Evolutionary conservation across 2,329 filamentous ascomycete genomes (phyloP), one percentile per base, ranked within the genome.

Genomic region (Diaporthe nobilis): DNA sequence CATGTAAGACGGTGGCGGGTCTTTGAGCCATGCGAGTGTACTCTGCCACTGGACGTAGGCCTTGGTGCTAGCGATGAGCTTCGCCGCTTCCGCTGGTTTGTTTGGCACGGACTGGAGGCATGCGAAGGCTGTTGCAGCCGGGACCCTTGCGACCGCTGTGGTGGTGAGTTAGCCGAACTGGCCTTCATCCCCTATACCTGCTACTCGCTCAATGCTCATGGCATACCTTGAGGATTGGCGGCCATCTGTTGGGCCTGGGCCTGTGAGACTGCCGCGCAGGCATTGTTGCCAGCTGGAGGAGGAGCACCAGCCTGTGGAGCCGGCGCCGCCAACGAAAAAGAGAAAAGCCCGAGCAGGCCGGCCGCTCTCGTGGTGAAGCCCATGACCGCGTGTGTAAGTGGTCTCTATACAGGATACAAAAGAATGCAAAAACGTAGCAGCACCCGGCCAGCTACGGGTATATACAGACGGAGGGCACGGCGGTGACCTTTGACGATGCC

Each of bases 1-100:
- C 73, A 84, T 83, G 80, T 91, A 92, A 15, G 83, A 84, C 20
- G 84, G 76, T 0, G 90, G 90, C 4, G 90, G 90, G 70, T 88
- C 82, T 77, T 88, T 88, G 49, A 89, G 83, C 79, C 85, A 87
- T 15, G 86, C 84, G 15, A 87, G 80, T 4, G 86, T 87, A 57
- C 86, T 88, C 78, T 90, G 88, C 82, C 87, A 89, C 72, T 87
- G 83, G 1, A 86, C 80, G 63, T 86, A 88, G 7, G 85, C 83
- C 76, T 83, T 82, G 34, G 86, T 78, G 60, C 83, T 84, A 70
- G 82, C 80, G 72, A 87, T 78, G 25, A 87, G 79, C 70, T 82
- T 78, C 72, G 81, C 73, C 1, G 83, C 85, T 9, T 81, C 82
- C 9, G 81, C 78, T 10, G 80, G 81, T 72, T 82, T 81, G 76